Evolutionary conservation across 305 asterid genomes (phyloP), one percentile per base, ranked within the genome.

Genomic region (Striga hermonthica): DNA sequence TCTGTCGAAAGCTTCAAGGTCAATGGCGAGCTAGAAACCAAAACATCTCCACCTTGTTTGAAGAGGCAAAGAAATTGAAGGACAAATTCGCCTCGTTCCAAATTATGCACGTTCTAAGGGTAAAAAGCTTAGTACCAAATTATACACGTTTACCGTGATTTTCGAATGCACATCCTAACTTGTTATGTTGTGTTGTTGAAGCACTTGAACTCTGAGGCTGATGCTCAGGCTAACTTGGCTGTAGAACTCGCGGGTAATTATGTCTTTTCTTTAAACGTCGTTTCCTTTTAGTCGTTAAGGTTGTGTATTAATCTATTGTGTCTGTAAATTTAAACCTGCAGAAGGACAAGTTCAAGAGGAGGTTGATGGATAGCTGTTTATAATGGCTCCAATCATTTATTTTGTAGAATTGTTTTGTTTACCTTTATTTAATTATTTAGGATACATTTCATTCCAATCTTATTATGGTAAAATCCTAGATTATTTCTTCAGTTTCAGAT

Each of bases 141-240:
- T 5, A 34, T 37, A 4, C 14, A 48, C 54, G 14, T 48, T 11
- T 4, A 14, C 11, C 11, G 54, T 14, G 54, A 16, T 15, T 50
- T 15, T 15, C 31, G 2, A 22, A 22, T 22, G 57, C 1, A 50
- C 57, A 50, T 12, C 57, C 5, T 72, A 44, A 62, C 3, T 16
- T 44, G 50, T 37, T 35, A 38, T 45, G 45, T 48, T 65, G 38
- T 68, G 36, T 41, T 69, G 66, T 48, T 5, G 53, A 73, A 94
- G 99, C 91, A 82, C 73, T 82, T 76, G 9, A 94, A 94, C 80
- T 80, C 96, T 0, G 99, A 94, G 69, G 99, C 99, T 4, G 99
- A 94, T 84, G 87, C 81, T 70, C 99, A 86, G 76, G 99, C 99
- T 39, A 94, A 88, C 82, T 76, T 94, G 78, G 99, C 82, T 3